These are phyloP conservation scores for Prunus fruticosa DNA, from an alignment of 306 rosid genomes.

Conservation along the genomic window DNA sequence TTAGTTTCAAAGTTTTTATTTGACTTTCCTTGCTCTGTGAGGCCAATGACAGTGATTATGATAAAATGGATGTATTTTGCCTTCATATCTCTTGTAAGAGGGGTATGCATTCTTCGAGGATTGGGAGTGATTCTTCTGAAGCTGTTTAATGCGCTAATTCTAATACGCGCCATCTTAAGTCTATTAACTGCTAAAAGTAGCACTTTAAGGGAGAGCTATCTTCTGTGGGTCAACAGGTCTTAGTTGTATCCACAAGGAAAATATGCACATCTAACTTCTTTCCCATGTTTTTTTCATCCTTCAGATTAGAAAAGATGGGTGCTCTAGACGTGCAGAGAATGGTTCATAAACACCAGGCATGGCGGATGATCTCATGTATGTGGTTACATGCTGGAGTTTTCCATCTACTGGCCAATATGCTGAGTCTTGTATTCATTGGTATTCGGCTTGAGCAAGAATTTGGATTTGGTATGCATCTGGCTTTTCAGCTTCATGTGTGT, in stretches of 20 bases:
- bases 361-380: constrained; percentile 75
- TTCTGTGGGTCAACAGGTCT: constrained; percentile 9
- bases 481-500: constrained; percentile 25
- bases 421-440: constrained; percentile 78
- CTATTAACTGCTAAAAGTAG: background rate
- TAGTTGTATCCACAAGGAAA: background rate
- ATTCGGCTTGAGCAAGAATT: constrained; percentile 86
- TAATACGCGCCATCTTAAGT: background rate
- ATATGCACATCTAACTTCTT: constrained; percentile 14
- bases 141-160: background rate
- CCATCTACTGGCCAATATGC: constrained; percentile 80
- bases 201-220: background rate
- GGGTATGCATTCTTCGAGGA: background rate
- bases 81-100: background rate
- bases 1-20: background rate
- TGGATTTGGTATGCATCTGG: constrained; percentile 74
- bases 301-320: constrained; percentile 74
- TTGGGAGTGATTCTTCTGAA: background rate
- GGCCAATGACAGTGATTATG: background rate
- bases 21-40: background rate
- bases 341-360: constrained; percentile 49
- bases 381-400: constrained; percentile 88
- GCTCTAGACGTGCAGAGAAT: constrained; percentile 63
- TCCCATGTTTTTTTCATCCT: background rate
- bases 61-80: background rate